Percentiles rank a stretch among this genome's conserved stretches.
These are phyloP conservation scores for Delitschia confertaspora DNA, from an alignment of 495 filamentous ascomycete species.

Conservation along the genomic window DNA sequence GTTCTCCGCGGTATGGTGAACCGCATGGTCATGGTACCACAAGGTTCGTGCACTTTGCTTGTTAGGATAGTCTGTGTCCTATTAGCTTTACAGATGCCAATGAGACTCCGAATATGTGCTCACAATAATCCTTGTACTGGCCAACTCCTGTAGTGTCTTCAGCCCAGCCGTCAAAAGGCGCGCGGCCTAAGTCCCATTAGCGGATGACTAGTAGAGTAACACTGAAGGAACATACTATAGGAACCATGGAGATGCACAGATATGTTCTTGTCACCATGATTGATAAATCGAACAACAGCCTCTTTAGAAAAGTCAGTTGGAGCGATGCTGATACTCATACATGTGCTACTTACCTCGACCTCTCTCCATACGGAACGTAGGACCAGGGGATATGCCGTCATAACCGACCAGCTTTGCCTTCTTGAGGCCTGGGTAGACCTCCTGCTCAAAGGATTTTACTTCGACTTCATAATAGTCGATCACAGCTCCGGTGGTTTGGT, in stretches of 20 bases:
- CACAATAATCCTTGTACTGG: constrained; percentile 50
- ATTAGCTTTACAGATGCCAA: background rate
- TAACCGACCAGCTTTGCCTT: constrained; percentile 43
- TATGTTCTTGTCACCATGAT: constrained; percentile 36
- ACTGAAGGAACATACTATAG: constrained; percentile 35
- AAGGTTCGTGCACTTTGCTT: constrained; percentile 40
- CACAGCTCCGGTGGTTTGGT: constrained; percentile 25
- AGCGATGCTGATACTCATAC: too few relatives aligned
- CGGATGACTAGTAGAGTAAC: background rate
- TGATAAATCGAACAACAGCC: constrained; percentile 46
- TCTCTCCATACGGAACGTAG: constrained; percentile 39
- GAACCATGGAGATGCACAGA: constrained; percentile 48
- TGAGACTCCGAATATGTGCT: background rate
- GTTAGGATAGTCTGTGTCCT: constrained; percentile 43
- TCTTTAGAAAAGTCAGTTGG: too few relatives aligned
- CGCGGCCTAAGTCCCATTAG: constrained; percentile 18
- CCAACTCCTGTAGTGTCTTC: constrained; percentile 42
- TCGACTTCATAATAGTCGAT: constrained; percentile 44
- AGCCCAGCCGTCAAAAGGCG: constrained; percentile 47
- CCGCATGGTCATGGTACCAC: constrained; percentile 54
- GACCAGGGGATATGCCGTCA: constrained; percentile 46
- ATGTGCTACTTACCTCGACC: too few relatives aligned
- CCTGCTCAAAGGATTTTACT: constrained; percentile 39
- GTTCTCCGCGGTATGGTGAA: constrained; percentile 40
- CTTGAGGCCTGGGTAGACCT: constrained; percentile 42